Evolutionary conservation across 345 rosid genomes (phyloP).

Genomic region (Microthlaspi erraticum): DNA sequence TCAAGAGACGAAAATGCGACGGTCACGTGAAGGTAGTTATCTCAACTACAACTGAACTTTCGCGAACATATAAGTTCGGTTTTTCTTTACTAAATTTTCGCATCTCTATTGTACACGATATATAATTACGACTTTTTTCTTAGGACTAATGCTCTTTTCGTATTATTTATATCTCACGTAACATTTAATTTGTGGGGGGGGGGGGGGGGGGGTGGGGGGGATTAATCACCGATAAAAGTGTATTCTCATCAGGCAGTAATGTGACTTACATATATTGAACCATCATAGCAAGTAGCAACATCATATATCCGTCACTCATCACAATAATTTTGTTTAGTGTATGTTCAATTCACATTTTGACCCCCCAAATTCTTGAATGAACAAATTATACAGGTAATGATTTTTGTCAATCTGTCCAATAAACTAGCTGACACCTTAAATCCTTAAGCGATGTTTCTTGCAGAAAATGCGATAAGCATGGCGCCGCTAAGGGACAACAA

Average conservation of each 20-base stretch:
- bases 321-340: neutral
- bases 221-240: neutral
- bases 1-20: conserved; percentile 35
- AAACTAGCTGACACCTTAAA: conserved; percentile 29
- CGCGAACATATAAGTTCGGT: conserved; percentile 30
- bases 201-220: conserved; percentile 6
- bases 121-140: conserved; percentile 10
- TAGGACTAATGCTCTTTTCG: conserved; percentile 7
- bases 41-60: conserved; percentile 27
- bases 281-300: conserved; percentile 6
- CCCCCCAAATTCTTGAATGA: neutral
- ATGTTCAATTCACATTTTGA: conserved; percentile 16
- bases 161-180: neutral
- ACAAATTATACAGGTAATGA: neutral
- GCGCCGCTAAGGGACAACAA: conserved; percentile 35
- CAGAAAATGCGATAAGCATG: conserved; percentile 40
- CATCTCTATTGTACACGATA: conserved; percentile 39
- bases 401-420: conserved; percentile 25
- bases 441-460: conserved; percentile 46
- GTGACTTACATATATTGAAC: neutral
- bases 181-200: conserved; percentile 1
- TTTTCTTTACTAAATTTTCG: conserved; percentile 36
- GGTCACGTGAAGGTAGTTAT: conserved; percentile 44
- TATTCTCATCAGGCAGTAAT: conserved; percentile 1
- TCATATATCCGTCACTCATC: conserved; percentile 4